Base-by-base conservation (phyloP, 768 basidiomycete genomes). In the Clathrus columnatus region DNA sequence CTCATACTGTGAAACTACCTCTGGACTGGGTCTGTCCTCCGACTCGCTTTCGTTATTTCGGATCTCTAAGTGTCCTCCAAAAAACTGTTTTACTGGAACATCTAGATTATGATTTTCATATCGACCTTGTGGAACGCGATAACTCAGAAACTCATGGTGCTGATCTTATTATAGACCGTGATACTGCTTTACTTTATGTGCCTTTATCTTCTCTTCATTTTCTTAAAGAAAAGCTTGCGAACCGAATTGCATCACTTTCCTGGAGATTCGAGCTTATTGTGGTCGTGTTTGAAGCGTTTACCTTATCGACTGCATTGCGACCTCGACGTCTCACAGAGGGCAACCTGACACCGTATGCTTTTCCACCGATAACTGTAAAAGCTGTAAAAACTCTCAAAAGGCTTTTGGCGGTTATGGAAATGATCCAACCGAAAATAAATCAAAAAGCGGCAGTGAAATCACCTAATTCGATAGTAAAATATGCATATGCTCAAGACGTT, bases 251-350 rank as follows among this genome's bases (percentile, higher is more conserved):
- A 7, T 59, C 68, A 20, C 73, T 79, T 54, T 86, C 88, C n/a
- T 86, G 84, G 84, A 70, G 72, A 21, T 90, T 77, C 63, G 61
- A 64, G 7, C 67, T 69, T 24, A 52, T 90, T 2, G 70, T 84
- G 1, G 62, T 90, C 32, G 56, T 91, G 11, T 79, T 91, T 51
- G 85, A 86, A 61, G 84, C 79, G 3, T 87, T 82, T 59, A 80
- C 82, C 4, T 72, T 73, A 16, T 70, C 73, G 4, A 62, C 63
- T 54, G 72, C 74, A 26, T 70, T 69, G 59, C 66, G 54, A 16
- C 63, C 59, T 17, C 56, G 55, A 20, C 53, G 24, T 50, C 52
- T 48, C n/a, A 50, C 58, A 6, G 45, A 11, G 17, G 48, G 60
- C 59, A 36, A 11, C 28, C 26, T 45, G 18, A 21, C 46, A 17